Evolutionary conservation across 2,329 filamentous ascomycete species (phyloP), one percentile per base, ranked within the genome.

Genomic region (Sporothrix euskadiensis): DNA sequence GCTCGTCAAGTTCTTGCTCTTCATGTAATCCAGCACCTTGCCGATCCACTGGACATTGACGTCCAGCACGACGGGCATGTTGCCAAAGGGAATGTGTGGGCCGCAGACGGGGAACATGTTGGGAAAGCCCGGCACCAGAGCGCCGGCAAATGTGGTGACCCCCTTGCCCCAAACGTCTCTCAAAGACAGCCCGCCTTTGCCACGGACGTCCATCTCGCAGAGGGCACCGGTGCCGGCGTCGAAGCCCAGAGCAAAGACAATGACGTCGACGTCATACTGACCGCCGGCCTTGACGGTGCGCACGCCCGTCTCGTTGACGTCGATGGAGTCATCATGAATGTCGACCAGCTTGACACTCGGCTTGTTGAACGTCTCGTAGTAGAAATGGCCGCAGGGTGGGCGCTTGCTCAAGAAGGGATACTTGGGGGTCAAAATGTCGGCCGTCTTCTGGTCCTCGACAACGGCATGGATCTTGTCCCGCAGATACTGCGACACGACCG

Each of bases 341-440:
- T 86, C 83, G 16, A 88, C 81, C 1, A 88, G 76, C 1, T 83
- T 76, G 2, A 88, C 84, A 52, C 85, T 83, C 0, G 80, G 78
- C 47, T 82, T 80, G 72, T 86, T 83, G 63, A 84, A 83, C 0
- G 83, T 81, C 74, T 88, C 84, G 74, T 84, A 87, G 76, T 86
- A 88, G 5, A 80, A 79, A 35, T 82, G 80, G 71, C 88, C 86
- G 0, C 87, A 80, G 0, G 81, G 83, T 0, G 83, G 81, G 0
- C 85, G 81, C 74, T 84, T 85, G 4, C 80, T 81, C 9, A 83
- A 84, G 76, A 83, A 87, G 3, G 81, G 80, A 71, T 88, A 83
- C 69, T 79, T 81, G 1, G 82, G 82, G 14, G 80, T 80, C 12
- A 83, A 77, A 69, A 79, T 79, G 19, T 81, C 79, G 4, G 80